phyloP scores from a whole-genome alignment of 176 grass and related monocot genomes.

The Miscanthus lutarioriparius region DNA sequence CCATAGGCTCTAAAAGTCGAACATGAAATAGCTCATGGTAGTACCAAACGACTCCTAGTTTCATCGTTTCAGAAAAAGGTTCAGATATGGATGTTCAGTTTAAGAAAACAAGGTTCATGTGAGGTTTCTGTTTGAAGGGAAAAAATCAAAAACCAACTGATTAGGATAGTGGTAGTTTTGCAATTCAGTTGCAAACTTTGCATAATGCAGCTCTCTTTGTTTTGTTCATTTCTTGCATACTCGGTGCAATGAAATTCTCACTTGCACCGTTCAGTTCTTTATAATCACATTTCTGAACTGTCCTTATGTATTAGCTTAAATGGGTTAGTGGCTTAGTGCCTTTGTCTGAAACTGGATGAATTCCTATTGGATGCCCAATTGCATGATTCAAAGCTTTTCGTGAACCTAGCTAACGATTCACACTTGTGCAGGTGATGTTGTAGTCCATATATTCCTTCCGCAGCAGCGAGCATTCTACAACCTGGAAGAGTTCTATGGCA shows the following conservation, averaged over 20 bases:
- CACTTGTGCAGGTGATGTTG: slow-evolving; percentile 75
- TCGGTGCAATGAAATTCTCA: neutral
- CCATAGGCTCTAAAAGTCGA: neutral
- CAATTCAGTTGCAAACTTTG: neutral
- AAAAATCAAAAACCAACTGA: neutral
- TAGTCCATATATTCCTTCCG: slow-evolving; percentile 95
- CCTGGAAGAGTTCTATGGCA: slow-evolving; percentile 96
- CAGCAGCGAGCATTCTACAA: slow-evolving; percentile 89
- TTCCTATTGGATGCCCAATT: neutral
- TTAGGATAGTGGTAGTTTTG: neutral
- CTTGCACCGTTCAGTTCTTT: neutral
- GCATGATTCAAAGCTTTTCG: neutral
- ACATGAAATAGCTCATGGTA: neutral
- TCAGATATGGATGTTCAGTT: neutral
- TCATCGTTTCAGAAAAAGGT: neutral
- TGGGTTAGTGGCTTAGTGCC: neutral
- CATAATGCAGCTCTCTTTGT: neutral
- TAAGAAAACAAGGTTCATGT: slow-evolving; percentile 6
- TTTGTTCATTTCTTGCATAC: neutral
- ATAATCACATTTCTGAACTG: neutral
- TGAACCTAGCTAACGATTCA: neutral
- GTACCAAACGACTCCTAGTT: neutral
- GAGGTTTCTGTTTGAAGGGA: neutral
- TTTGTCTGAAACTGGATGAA: neutral
- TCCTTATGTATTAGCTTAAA: neutral